phyloP scores from a whole-genome alignment of 2,329 filamentous ascomycete genomes.

The Pseudopyrenochaeta lycopersici region DNA sequence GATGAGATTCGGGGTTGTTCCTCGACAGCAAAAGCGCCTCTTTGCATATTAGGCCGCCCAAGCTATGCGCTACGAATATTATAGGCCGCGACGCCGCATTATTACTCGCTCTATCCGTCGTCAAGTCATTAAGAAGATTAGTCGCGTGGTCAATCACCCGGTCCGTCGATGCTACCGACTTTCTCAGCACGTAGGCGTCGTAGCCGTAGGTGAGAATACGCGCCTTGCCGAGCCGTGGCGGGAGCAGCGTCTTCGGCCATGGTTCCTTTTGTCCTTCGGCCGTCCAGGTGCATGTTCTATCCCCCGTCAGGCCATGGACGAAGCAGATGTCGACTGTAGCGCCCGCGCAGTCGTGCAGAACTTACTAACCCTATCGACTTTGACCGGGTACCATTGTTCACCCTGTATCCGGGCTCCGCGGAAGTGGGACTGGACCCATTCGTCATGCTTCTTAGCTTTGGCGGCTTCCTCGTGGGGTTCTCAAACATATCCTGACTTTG shows the following conservation, averaged over 20 bases:
- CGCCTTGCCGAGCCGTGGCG: slow-evolving; percentile 3
- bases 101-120: too few relatives aligned
- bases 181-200: slow-evolving; percentile 5
- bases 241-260: slow-evolving; percentile 16
- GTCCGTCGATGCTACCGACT: background rate
- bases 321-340: slow-evolving; percentile 4
- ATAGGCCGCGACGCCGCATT: background rate
- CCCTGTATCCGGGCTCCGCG: too few relatives aligned
- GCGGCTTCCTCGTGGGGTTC: too few relatives aligned
- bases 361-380: too few relatives aligned
- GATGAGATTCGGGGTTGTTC: background rate
- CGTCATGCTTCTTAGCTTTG: too few relatives aligned
- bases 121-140: background rate
- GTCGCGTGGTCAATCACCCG: too few relatives aligned
- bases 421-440: too few relatives aligned
- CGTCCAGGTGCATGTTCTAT: slow-evolving; percentile 22
- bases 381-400: too few relatives aligned
- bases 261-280: background rate
- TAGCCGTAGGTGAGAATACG: slow-evolving; percentile 22
- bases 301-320: slow-evolving; percentile 21
- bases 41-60: background rate
- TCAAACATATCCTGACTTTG: too few relatives aligned
- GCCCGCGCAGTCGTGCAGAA: too few relatives aligned
- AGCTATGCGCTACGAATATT: background rate
- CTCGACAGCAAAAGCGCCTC: background rate